Conservation (phyloP, 495 filamentous ascomycete genomes). For the Jackrogersella multiformis region DNA sequence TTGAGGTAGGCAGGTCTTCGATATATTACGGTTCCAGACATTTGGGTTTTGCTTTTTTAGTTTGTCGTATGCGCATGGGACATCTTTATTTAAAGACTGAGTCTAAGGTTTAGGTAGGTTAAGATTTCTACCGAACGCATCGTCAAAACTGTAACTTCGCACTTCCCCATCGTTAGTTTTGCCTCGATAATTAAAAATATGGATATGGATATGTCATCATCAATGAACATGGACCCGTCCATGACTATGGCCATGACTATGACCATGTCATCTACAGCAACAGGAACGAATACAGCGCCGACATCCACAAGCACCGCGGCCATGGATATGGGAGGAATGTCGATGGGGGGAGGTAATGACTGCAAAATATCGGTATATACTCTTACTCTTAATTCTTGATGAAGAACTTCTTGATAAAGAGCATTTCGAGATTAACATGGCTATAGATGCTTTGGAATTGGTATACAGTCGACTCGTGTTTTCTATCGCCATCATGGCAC, state of each 20-base stretch:
- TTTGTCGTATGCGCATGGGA: neutral
- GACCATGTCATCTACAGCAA: neutral
- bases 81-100: too few relatives aligned
- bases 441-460: slow-evolving; percentile 75
- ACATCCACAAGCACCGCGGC: slow-evolving; percentile 18
- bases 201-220: slow-evolving; percentile 30
- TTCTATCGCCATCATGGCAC: slow-evolving; percentile 68
- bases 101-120: too few relatives aligned
- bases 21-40: slow-evolving; percentile 18
- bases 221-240: slow-evolving; percentile 11
- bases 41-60: slow-evolving; percentile 11
- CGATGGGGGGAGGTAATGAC: neutral
- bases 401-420: neutral
- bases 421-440: neutral
- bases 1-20: too few relatives aligned
- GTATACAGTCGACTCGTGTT: slow-evolving; percentile 71
- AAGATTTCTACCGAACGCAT: slow-evolving; percentile 3
- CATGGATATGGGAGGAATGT: slow-evolving; percentile 17
- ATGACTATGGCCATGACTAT: slow-evolving; percentile 4
- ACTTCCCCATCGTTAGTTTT: neutral
- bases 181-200: neutral
- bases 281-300: neutral
- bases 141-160: neutral
- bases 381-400: neutral
- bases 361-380: slow-evolving; percentile 26